Percentiles rank a stretch among this genome's conserved stretches.
phyloP scores from a whole-genome alignment of 2,329 filamentous ascomycete genomes.

The Sodiomyces alkalinus region DNA sequence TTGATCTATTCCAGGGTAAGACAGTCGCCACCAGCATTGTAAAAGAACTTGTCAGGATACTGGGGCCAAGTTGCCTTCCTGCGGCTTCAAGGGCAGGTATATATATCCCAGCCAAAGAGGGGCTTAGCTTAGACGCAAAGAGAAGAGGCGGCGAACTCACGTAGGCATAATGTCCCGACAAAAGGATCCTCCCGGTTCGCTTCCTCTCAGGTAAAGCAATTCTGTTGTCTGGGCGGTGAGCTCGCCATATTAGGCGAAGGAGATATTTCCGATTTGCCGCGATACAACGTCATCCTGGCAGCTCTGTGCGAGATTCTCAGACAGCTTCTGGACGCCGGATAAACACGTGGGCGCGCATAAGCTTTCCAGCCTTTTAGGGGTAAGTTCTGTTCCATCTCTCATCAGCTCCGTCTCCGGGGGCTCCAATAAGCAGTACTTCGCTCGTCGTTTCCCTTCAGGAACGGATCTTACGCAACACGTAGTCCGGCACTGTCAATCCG shows the following conservation, averaged over 20 bases:
- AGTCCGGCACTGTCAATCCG: too few species aligned
- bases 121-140: neutral
- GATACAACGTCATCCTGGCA: neutral
- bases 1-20: neutral
- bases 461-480: too few species aligned
- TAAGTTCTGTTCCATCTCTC: too few species aligned
- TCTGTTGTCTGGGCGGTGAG: neutral
- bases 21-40: neutral
- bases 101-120: neutral
- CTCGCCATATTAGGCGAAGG: neutral
- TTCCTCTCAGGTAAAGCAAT: neutral
- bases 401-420: too few species aligned
- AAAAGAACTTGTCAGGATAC: neutral
- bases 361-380: neutral
- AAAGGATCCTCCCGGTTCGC: neutral
- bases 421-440: too few species aligned
- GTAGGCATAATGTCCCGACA: neutral
- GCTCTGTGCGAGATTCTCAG: neutral
- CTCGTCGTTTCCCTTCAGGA: too few species aligned
- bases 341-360: neutral
- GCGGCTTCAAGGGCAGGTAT: neutral
- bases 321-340: neutral
- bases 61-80: neutral
- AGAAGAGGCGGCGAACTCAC: neutral
- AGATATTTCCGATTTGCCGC: neutral